Percentiles rank a stretch among this genome's conserved stretches.
Conservation (phyloP, 129 eudicot species). For the Ambrosia artemisiifolia region DNA sequence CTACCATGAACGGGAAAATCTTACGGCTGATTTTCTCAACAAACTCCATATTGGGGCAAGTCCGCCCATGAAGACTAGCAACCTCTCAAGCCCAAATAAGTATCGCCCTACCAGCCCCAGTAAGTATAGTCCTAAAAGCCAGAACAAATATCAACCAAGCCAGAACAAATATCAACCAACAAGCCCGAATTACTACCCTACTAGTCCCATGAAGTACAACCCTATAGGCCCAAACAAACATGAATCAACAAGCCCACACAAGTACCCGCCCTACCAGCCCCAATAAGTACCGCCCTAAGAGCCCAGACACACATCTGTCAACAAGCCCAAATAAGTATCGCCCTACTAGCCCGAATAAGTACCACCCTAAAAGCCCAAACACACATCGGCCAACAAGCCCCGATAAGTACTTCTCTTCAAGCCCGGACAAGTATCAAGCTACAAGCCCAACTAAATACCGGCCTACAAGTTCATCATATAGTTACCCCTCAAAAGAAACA, state of each 20-base stretch:
- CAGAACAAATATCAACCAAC: not conserved
- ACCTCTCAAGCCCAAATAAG: not conserved
- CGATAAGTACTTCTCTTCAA: not conserved
- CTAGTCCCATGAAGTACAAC: not conserved
- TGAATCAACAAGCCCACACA: not conserved
- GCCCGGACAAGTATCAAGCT: slow-evolving; percentile 1
- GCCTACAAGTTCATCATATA: not conserved
- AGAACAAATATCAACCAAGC: not conserved
- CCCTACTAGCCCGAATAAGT: not conserved
- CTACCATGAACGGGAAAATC: slow-evolving; percentile 5
- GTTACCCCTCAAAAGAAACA: not conserved
- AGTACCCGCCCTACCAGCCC: not conserved
- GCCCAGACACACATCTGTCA: no score
- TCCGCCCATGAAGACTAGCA: not conserved
- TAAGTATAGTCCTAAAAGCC: not conserved
- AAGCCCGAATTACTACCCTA: not conserved
- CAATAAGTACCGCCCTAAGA: not conserved
- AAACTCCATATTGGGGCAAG: slow-evolving; percentile 18
- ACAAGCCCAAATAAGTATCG: not conserved
- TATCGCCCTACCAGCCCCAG: not conserved
- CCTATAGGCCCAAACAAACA: not conserved
- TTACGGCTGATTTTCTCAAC: slow-evolving; percentile 9
- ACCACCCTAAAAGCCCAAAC: not conserved
- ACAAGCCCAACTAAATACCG: not conserved
- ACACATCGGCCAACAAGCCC: not conserved